Evolutionary conservation across 2,329 filamentous ascomycete genomes (phyloP), one percentile per base, ranked within the genome.

Genomic region (Paracorniculantispora psalliotae): DNA sequence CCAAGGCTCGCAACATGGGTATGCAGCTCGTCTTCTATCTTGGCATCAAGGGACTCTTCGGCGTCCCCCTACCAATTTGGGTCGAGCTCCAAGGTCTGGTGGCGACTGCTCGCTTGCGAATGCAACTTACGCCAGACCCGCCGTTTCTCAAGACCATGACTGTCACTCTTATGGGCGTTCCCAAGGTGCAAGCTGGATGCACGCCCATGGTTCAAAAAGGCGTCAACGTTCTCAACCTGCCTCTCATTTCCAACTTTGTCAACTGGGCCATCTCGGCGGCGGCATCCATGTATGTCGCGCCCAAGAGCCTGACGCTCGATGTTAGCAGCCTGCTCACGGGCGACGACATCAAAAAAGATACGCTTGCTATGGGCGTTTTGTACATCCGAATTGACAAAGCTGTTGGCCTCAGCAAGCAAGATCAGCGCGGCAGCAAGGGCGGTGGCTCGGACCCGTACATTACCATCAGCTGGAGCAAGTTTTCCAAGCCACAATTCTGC

Each of bases 401-500:
- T 12, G 79, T 85, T 21, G 92, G 89, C 0, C 81, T 99, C 60
- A 96, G 91, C 78, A 97, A 96, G 74, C 93, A 97, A 69, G 94
- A 99, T 70, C 75, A 77, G 50, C 86, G 90, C 60, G 92, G 92
- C 43, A 92, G 87, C 67, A 82, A 88, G 55, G 89, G 91, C 19
- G 93, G 94, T 35, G 93, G 93, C 47, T 96, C 90, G 53, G 94
- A 99, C 66, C 92, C 93, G 0, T 97, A 97, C 72, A 96, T 97
- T 70, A 97, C 93, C 33, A 81, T 97, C 37, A 88, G 90, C 43
- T 97, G 96, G 78, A 96, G 91, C 67, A 97, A 97, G 72, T 97
- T 97, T 66, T 90, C 90, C 59, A 99, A 99, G 75, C 93, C 93
- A 1, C 96, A 96, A 84, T 97, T 96, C 74, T 97, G 92, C 73